These are phyloP conservation scores for Coniochaeta ligniaria DNA, from an alignment of 2,329 filamentous ascomycete species.

Conservation along the genomic window DNA sequence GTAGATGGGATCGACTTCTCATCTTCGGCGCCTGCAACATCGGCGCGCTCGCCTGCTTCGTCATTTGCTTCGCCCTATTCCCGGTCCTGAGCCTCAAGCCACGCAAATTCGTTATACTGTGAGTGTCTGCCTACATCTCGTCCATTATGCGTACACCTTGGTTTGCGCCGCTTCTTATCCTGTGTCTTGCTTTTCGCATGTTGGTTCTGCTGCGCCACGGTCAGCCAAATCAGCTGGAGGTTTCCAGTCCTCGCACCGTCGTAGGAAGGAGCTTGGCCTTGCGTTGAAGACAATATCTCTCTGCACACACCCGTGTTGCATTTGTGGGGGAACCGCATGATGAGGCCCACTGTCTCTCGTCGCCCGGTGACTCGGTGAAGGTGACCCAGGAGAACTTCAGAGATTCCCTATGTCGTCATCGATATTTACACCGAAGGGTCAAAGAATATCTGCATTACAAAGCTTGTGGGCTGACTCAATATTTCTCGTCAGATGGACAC, in stretches of 20 bases:
- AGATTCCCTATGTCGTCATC: constrained; percentile 5
- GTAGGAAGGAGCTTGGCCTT: neutral
- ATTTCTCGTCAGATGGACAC: constrained; percentile 67
- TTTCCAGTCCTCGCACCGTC: neutral
- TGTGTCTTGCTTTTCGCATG: neutral
- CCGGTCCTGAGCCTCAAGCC: constrained; percentile 74
- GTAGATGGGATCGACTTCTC: constrained; percentile 91
- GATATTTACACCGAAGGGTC: neutral
- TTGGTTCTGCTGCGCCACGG: constrained; percentile 5
- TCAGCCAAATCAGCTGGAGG: neutral
- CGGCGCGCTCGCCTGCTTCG: constrained; percentile 83
- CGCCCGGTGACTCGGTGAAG: constrained; percentile 13
- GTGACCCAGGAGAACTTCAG: constrained; percentile 10
- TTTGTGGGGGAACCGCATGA: constrained; percentile 19
- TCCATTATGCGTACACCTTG: neutral
- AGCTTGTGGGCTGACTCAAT: constrained; percentile 6
- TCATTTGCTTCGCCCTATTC: constrained; percentile 86
- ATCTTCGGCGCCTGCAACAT: constrained; percentile 89
- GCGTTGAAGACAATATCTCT: constrained; percentile 14
- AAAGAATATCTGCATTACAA: neutral
- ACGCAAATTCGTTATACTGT: constrained; percentile 95
- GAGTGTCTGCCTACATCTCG: constrained; percentile 41
- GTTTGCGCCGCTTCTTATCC: neutral
- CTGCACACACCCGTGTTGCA: constrained; percentile 28
- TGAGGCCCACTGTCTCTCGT: constrained; percentile 7